Conservation (phyloP, 257 asterid genomes). For the Rhazya stricta region DNA sequence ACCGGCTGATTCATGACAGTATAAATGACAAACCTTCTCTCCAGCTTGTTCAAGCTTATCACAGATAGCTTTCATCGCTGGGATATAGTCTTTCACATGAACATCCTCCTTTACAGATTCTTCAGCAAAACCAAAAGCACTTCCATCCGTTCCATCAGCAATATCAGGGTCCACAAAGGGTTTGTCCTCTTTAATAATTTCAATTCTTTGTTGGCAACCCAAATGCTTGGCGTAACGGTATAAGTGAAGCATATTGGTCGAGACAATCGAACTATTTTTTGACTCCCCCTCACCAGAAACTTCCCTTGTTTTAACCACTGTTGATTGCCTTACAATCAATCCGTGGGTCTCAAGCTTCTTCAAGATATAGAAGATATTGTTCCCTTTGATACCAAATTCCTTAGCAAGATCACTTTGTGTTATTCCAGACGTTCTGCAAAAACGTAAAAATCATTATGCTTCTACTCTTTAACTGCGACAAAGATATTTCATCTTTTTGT, state of each 20-base stretch:
- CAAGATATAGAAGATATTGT: slow-evolving; percentile 60
- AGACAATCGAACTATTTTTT: slow-evolving; percentile 38
- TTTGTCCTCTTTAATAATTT: slow-evolving; percentile 61
- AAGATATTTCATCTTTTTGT: slow-evolving; percentile 2
- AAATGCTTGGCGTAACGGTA: slow-evolving; percentile 77
- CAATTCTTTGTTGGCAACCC: slow-evolving; percentile 82
- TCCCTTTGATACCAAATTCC: slow-evolving; percentile 59
- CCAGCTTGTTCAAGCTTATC: slow-evolving; percentile 75
- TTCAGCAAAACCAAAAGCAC: slow-evolving; percentile 35
- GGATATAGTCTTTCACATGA: slow-evolving; percentile 67
- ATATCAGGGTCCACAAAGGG: slow-evolving; percentile 34
- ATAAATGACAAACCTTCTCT: slow-evolving; percentile 60
- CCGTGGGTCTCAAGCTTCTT: slow-evolving; percentile 79
- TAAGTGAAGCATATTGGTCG: slow-evolving; percentile 80
- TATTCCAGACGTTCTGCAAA: slow-evolving; percentile 67
- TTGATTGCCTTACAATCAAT: slow-evolving; percentile 69
- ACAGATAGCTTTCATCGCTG: slow-evolving; percentile 72
- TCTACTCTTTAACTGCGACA: slow-evolving; percentile 12
- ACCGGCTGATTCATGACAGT: slow-evolving; percentile 17
- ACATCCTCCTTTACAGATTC: slow-evolving; percentile 53
- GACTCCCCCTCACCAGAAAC: slow-evolving; percentile 33
- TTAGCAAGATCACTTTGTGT: slow-evolving; percentile 81
- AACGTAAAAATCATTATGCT: slow-evolving; percentile 10
- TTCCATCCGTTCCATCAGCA: slow-evolving; percentile 40
- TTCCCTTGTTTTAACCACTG: slow-evolving; percentile 63